Evolutionary conservation across 345 rosid genomes (phyloP), one percentile per base, ranked within the genome.

Genomic region (Hypericum androsaemum): DNA sequence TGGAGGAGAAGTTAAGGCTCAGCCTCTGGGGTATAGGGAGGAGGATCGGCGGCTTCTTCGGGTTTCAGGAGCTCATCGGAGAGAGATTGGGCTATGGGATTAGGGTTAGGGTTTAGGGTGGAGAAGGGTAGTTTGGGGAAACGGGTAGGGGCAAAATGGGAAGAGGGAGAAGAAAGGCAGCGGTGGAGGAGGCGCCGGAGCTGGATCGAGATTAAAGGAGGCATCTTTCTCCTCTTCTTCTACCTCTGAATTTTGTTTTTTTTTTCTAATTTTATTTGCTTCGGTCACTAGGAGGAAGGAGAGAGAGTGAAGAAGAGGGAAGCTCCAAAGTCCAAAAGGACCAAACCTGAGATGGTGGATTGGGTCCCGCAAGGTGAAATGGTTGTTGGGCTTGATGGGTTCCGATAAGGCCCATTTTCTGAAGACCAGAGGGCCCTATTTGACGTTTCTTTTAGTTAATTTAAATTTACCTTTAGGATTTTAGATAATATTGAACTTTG

Each of bases 1-100:
- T 78, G 68, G n/a, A 53, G 69, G 98, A 83, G 74, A 80, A 92
- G 62, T 66, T 66, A 17, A 92, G 90, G 16, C 80, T 72, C 49
- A 92, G 85, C 10, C 80, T 75, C 53, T 74, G 77, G 13, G 83
- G 68, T 54, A 78, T 57, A 7, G 94, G 53, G 5, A 71, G 62
- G 38, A n/a, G 85, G 65, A 7, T 83, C n/a, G n/a, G n/a, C 95
- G 0, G 69, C 36, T 6, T 67, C 67, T 7, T 77, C 63, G 53
- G 57, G 61, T 11, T 71, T 75, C 15, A 74, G 58, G 43, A 92
- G 84, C 65, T 85, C 95, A 11, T 66, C 44, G 5, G 98, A 80
- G 58, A 92, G 63, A 12, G 94, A 83, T 4, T 59, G 76, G 17
- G 87, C 85, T 37, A 81, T 53, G 41, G 70, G 74, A 58, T 65